A percentile compares a stretch with the other conserved stretches of the same genome.
Conservation (phyloP, 2,329 filamentous ascomycete genomes). For the Myriangium duriaei region DNA sequence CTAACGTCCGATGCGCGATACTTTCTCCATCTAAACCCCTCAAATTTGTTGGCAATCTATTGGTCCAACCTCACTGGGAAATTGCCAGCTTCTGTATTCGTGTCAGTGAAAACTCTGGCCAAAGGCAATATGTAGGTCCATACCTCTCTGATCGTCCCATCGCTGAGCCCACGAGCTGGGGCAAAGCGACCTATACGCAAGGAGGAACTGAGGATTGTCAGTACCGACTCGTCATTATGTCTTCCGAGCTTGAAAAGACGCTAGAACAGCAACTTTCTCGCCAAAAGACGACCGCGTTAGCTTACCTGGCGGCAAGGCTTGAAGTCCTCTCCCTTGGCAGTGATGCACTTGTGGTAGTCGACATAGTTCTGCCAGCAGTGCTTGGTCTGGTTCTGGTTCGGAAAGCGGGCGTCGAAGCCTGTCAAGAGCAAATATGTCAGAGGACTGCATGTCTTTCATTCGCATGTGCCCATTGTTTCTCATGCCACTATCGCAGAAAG, state of each 20-base stretch:
- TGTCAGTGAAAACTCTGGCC: neutral
- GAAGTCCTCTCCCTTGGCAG: conserved; percentile 97
- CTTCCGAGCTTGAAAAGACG: neutral
- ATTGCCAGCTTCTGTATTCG: conserved; percentile 38
- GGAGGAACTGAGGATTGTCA: conserved; percentile 62
- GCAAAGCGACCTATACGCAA: conserved; percentile 95
- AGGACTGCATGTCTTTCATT: neutral
- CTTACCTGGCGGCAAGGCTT: conserved; percentile 88
- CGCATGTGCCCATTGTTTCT: no score
- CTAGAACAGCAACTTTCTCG: no score
- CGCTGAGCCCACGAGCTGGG: conserved; percentile 84
- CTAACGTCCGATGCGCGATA: no score
- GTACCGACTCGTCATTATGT: neutral
- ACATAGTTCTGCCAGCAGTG: conserved; percentile 99
- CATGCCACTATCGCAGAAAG: no score
- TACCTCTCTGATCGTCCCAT: conserved; percentile 97
- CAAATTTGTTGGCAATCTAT: no score
- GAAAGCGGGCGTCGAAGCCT: conserved; percentile 99
- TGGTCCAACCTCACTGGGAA: conserved; percentile 40
- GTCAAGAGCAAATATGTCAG: no score
- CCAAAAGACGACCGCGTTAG: no score
- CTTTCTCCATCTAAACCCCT: no score
- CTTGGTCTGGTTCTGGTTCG: conserved; percentile 96
- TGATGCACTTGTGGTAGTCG: conserved; percentile 99
- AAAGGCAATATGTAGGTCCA: conserved; percentile 24